Evolutionary conservation across 805 yeast species (phyloP), one percentile per base, ranked within the genome.

Genomic region (Hanseniaspora guilliermondii): DNA sequence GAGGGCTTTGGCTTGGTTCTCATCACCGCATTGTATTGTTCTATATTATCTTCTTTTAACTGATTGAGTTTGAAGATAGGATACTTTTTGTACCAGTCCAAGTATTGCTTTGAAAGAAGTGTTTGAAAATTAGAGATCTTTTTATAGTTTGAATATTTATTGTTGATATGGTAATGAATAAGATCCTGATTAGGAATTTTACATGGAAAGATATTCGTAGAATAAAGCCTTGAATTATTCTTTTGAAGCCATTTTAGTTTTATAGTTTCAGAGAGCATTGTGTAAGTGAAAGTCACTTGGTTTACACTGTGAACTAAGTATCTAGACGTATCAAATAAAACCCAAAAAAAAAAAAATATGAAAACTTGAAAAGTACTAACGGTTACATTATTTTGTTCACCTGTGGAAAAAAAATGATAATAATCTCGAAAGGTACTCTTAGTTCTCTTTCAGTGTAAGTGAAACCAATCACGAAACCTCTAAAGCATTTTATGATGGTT

Each of bases 1-100:
- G 82, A 75, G 0, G 96, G 91, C 35, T 70, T 68, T 1, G 87
- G 84, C 58, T 77, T 76, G 73, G 71, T 65, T 1, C 63, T 58
- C n/a, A 73, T 47, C 21, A 77, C 73, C 48, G 72, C 73, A 16
- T 69, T 63, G 16, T 63, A 70, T 45, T 70, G 67, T 58, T 79
- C 85, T 56, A 73, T 72, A 5, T 74, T 75, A 53, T 73, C 73
- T 39, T 79, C 59, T 24, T 61, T 63, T 2, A 66, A 64, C 37
- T 68, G 62, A 59, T 73, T 74, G 1, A 62, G 62, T 3, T 65
- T 66, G 22, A 77, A 62, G 40, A 70, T 71, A 9, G 58, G 60
- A 47, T 73, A 65, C 55, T 73, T 74, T 32, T 66, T 66, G 25
- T 52, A 52, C 49, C 49, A 52, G 5, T 11, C n/a, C 38, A 52